A percentile compares a stretch with the other conserved stretches of the same genome.
These are phyloP conservation scores for Zoysia japonica DNA, from an alignment of 176 grass and related monocot species.

Conservation along the genomic window DNA sequence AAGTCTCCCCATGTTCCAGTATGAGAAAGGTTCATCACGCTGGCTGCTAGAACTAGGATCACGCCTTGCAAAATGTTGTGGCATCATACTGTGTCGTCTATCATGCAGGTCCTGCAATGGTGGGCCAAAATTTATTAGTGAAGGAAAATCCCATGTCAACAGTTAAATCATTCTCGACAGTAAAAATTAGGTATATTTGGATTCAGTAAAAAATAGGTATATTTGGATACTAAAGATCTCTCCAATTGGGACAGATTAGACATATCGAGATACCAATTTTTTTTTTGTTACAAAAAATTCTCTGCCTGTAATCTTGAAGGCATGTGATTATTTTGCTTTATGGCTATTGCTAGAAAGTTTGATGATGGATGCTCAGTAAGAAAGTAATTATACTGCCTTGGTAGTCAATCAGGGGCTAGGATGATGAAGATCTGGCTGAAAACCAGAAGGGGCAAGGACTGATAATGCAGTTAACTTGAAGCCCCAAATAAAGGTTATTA, in stretches of 20 bases:
- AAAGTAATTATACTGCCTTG: not conserved
- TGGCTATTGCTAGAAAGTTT: not conserved
- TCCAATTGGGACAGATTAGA: not conserved
- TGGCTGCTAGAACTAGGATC: constrained; percentile 45
- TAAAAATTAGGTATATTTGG: not conserved
- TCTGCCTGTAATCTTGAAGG: not conserved
- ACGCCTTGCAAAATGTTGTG: constrained; percentile 34
- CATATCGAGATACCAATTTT: not conserved
- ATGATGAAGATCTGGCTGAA: not conserved
- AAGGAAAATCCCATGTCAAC: not conserved
- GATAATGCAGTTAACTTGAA: not conserved
- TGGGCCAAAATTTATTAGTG: not conserved
- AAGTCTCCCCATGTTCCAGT: constrained; percentile 77
- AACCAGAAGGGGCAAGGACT: not conserved
- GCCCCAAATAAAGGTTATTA: not conserved
- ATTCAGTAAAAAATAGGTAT: not conserved
- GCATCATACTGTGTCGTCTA: constrained; percentile 26
- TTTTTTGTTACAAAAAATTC: constrained; percentile 3
- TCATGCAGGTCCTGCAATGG: constrained; percentile 48
- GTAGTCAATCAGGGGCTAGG: constrained; percentile 3
- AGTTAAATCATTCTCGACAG: constrained; percentile 7
- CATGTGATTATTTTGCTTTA: not conserved
- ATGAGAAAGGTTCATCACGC: constrained; percentile 65
- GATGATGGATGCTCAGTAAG: not conserved
- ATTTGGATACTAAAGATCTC: not conserved